These are phyloP conservation scores for Abelmoschus esculentus DNA, from an alignment of 345 rosid genomes.

Conservation along the genomic window DNA sequence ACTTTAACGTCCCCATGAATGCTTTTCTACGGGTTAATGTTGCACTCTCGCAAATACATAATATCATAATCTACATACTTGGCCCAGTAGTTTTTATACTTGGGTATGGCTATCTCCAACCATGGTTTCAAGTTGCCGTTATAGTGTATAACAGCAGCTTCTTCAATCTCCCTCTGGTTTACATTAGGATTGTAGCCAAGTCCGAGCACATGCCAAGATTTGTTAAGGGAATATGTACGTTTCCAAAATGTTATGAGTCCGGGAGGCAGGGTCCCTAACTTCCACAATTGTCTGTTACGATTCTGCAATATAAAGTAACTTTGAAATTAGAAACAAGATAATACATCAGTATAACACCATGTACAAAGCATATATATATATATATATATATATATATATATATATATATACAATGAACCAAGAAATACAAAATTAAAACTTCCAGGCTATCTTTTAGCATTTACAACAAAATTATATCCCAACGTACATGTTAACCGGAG, in stretches of 20 bases:
- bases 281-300: conserved; percentile 66
- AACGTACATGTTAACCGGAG: too few relatives aligned
- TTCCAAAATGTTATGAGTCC: conserved; percentile 85
- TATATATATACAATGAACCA: too few relatives aligned
- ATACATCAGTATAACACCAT: too few relatives aligned
- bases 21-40: conserved; percentile 9
- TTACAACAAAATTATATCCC: too few relatives aligned
- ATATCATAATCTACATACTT: not conserved
- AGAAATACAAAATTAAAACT: too few relatives aligned
- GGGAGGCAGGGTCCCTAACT: conserved; percentile 79
- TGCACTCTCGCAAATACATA: conserved; percentile 9
- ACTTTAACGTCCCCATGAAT: not conserved
- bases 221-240: conserved; percentile 44
- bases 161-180: conserved; percentile 59
- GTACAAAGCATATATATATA: too few relatives aligned
- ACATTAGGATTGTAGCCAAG: conserved; percentile 80
- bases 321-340: conserved; percentile 6
- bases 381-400: too few relatives aligned
- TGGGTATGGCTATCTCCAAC: conserved; percentile 73
- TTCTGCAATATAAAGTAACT: conserved; percentile 38
- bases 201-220: conserved; percentile 70
- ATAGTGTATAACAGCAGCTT: conserved; percentile 68
- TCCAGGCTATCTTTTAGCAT: too few relatives aligned
- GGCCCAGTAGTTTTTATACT: conserved; percentile 31
- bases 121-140: conserved; percentile 87